phyloP scores from a whole-genome alignment of 345 rosid species.

The Psidium friedrichsthalianum region DNA sequence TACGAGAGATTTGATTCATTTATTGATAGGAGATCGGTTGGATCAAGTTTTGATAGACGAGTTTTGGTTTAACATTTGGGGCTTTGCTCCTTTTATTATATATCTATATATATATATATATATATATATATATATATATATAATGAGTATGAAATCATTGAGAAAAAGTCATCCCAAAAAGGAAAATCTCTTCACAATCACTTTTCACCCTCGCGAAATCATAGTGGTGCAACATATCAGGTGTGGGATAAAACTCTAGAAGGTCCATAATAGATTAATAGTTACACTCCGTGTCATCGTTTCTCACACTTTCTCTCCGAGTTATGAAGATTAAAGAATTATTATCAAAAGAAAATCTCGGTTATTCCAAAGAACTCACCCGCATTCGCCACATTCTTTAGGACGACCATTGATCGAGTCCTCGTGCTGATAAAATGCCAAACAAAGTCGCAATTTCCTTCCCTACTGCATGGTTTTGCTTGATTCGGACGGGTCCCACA shows the following conservation, averaged over 20 bases:
- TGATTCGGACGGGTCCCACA: not conserved
- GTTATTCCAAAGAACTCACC: not conserved
- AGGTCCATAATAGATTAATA: not conserved
- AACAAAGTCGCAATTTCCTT: not conserved
- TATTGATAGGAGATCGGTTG: too few species aligned
- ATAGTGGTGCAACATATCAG: not conserved
- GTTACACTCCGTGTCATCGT: not conserved
- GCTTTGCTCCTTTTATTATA: too few species aligned
- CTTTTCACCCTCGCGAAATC: too few species aligned
- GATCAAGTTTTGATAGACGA: too few species aligned
- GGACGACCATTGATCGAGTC: not conserved
- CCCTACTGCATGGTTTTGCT: too few species aligned
- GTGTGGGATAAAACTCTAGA: not conserved
- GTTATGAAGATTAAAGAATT: not conserved
- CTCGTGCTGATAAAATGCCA: not conserved
- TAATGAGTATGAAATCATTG: too few species aligned
- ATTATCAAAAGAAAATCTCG: not conserved
- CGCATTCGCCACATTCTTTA: not conserved
- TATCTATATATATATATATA: too few species aligned
- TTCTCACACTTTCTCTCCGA: not conserved
- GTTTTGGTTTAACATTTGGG: too few species aligned
- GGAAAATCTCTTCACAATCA: too few species aligned
- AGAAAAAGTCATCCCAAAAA: too few species aligned
- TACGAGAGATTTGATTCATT: too few species aligned
- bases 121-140: too few species aligned